Evolutionary conservation across 805 yeast species (phyloP).

Genomic region (Suhomyces sp.): DNA sequence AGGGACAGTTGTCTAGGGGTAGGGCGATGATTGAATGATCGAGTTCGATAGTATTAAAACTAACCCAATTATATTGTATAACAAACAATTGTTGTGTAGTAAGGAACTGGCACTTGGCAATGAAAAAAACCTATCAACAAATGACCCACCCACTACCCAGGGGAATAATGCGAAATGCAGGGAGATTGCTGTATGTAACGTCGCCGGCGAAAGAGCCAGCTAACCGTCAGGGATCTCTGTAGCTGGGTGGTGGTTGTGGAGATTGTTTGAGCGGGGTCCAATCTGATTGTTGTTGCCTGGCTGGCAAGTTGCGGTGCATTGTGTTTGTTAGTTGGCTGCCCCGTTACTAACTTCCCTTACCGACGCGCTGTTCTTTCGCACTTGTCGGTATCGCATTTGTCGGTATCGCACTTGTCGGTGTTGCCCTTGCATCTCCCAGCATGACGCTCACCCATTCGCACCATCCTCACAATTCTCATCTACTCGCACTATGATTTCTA

Average conservation of each 20-base stretch:
- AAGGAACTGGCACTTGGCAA: neutral
- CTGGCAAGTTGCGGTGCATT: neutral
- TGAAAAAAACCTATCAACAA: neutral
- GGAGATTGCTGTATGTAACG: neutral
- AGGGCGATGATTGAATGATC: neutral
- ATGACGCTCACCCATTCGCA: neutral
- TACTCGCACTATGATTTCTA: too few relatives aligned
- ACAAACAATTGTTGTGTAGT: neutral
- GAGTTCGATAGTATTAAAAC: neutral
- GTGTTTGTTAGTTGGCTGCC: neutral
- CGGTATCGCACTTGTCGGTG: too few relatives aligned
- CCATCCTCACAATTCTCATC: neutral
- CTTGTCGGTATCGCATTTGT: too few relatives aligned
- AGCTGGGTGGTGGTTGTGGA: neutral
- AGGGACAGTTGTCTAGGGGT: neutral
- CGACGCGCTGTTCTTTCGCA: neutral
- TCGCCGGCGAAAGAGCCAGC: neutral
- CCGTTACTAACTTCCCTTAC: neutral
- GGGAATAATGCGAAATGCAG: neutral
- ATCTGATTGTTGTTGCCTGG: neutral
- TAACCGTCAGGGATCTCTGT: neutral
- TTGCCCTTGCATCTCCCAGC: too few relatives aligned
- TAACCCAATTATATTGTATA: neutral
- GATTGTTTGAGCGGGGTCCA: neutral
- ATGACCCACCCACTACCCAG: neutral